Evolutionary conservation across 208 protist genomes (phyloP), one percentile per base, ranked within the genome.

Genomic region (Leishmania arabica): DNA sequence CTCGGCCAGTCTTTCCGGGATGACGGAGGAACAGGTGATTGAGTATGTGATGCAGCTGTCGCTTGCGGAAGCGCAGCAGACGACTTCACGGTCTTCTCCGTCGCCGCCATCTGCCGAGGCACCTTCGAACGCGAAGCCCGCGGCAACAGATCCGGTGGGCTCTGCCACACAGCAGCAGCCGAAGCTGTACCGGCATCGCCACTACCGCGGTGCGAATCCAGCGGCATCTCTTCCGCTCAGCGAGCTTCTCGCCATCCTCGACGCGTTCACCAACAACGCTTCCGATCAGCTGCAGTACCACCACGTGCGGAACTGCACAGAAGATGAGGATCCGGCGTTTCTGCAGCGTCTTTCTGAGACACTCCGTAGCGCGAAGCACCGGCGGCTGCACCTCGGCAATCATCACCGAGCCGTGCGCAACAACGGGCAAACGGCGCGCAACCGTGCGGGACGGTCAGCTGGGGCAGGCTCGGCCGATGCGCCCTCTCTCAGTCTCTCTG

Each of bases 391-490:
- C 84, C 83, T 94, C 78, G 84, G 84, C 49, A 94, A 88, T 73
- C 90, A 94, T 78, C 90, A 94, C 84, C 86, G 84, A 21, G 88
- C 87, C 1, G 78, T 94, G 72, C 82, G 84, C 21, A 94, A 92
- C 81, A 92, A 94, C 56, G 90, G 90, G n/a, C 88, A 92, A 77
- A 91, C 88, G 19, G 79, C 84, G 11, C 86, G 90, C 53, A 82
- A 88, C 54, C 83, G 90, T 24, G 62, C 78, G 19, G 86, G 86
- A 4, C 79, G 86, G 34, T 45, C 53, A 34, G 56, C 40, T 5
- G 47, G 27, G 4, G 24, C 40, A 40, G 45, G 49, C n/a, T 51
- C 66, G 40, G 15, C 17, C 6, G 58, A 75, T 37, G n/a, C 34
- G n/a, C 49, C 77, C 1, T 79, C 71, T 5, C 47, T 78, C 62